phyloP scores from a whole-genome alignment of 352 stramenopile genomes.

The Globisporangium carolinianum region DNA sequence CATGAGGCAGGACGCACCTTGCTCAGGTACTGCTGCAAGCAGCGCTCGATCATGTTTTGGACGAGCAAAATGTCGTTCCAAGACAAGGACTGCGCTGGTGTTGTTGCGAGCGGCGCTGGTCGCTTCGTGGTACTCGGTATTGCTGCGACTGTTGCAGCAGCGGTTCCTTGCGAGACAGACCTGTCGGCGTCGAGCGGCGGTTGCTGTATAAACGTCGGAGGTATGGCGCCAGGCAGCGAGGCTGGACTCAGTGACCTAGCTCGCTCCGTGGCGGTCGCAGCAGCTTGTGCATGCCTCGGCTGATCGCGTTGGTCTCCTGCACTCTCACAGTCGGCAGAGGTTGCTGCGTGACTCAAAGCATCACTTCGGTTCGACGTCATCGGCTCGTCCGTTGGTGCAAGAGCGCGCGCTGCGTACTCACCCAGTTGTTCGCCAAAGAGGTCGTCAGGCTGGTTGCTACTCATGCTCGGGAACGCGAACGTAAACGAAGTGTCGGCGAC shows the following conservation, averaged over 20 bases:
- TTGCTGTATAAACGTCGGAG: not conserved
- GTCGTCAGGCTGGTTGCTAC: constrained; percentile 1
- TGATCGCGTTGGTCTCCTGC: no score
- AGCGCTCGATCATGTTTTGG: constrained; percentile 88
- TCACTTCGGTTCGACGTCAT: not conserved
- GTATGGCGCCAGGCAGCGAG: no score
- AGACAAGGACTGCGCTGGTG: constrained; percentile 38
- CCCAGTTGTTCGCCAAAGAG: not conserved
- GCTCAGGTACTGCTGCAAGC: constrained; percentile 87
- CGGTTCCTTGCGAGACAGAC: no score
- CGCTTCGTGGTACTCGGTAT: not conserved
- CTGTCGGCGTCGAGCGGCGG: not conserved
- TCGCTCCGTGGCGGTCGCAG: not conserved
- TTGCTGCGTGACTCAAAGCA: not conserved
- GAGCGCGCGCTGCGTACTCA: not conserved
- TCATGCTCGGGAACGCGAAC: constrained; percentile 16
- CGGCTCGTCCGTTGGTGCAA: not conserved
- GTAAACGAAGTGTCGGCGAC: constrained; percentile 17
- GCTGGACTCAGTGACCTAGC: not conserved
- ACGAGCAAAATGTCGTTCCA: constrained; percentile 88
- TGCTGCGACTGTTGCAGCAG: not conserved
- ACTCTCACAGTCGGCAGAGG: no score
- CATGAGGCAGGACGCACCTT: constrained; percentile 36
- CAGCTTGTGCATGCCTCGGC: no score
- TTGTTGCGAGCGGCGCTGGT: not conserved